Percentiles rank a stretch among this genome's conserved stretches.
These are phyloP conservation scores for Fusarium scirpi DNA, from an alignment of 2,329 filamentous ascomycete genomes.

Conservation along the genomic window DNA sequence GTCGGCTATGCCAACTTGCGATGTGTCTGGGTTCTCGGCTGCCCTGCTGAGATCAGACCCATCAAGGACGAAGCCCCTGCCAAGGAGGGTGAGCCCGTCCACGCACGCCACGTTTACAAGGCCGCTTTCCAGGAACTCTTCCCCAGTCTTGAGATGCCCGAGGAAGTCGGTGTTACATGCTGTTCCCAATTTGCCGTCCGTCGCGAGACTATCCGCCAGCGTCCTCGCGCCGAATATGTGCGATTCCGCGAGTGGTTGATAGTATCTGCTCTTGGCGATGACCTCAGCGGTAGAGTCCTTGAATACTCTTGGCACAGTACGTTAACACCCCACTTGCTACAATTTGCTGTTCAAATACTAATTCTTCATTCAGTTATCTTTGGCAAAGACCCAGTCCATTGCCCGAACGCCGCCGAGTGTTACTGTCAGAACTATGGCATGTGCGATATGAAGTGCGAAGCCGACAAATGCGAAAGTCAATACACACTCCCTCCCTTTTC, in stretches of 20 bases:
- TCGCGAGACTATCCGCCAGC: conserved; percentile 60
- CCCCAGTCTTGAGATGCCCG: conserved; percentile 58
- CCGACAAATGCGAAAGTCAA: conserved; percentile 64
- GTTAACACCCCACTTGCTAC: conserved; percentile 37
- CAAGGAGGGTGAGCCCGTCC: conserved; percentile 51
- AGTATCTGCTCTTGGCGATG: conserved; percentile 65
- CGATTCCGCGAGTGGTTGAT: conserved; percentile 70
- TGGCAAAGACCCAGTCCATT: conserved; percentile 68
- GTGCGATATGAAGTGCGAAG: conserved; percentile 61
- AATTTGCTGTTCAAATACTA: conserved; percentile 8
- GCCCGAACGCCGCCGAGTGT: conserved; percentile 70
- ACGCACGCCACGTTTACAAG: conserved; percentile 58
- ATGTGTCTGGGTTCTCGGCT: conserved; percentile 70
- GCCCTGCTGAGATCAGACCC: conserved; percentile 61
- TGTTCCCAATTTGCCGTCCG: conserved; percentile 75
- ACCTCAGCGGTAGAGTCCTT: conserved; percentile 68
- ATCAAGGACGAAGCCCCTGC: conserved; percentile 52
- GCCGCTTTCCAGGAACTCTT: conserved; percentile 58
- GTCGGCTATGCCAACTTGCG: conserved; percentile 71
- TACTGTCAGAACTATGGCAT: conserved; percentile 76
- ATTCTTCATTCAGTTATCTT: conserved; percentile 64
- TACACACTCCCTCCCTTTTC: conserved; percentile 70
- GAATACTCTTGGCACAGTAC: conserved; percentile 75
- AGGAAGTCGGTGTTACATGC: conserved; percentile 67
- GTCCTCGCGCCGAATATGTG: conserved; percentile 65